Evolutionary conservation across 1,139 yeast genomes (phyloP).

Genomic region (Yamadazyma blattariae): DNA sequence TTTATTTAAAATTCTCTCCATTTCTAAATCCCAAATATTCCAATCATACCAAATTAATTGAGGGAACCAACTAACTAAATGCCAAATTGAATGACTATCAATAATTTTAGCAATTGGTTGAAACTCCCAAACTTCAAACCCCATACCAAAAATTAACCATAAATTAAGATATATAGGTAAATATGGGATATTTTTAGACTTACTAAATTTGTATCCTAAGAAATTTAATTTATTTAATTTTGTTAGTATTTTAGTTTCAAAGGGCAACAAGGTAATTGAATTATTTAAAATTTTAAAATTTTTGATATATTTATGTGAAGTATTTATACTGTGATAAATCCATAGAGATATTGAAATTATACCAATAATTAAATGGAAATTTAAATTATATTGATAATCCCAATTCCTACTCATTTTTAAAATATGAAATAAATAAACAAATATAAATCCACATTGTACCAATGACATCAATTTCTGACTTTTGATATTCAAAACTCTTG

Average conservation of each 20-base stretch:
- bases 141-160: slow-evolving; percentile 33
- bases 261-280: slow-evolving; percentile 39
- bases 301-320: slow-evolving; percentile 17
- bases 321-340: slow-evolving; percentile 30
- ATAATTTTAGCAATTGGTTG: slow-evolving; percentile 30
- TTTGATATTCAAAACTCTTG: slow-evolving; percentile 15
- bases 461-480: no score
- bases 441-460: slow-evolving; percentile 5
- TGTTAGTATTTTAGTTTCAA: slow-evolving; percentile 34
- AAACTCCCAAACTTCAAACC: slow-evolving; percentile 40
- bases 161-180: slow-evolving; percentile 36
- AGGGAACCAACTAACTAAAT: slow-evolving; percentile 41
- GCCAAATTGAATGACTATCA: slow-evolving; percentile 48
- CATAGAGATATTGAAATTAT: slow-evolving; percentile 30
- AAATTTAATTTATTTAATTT: slow-evolving; percentile 35
- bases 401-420: slow-evolving; percentile 26
- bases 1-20: slow-evolving; percentile 16
- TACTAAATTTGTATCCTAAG: slow-evolving; percentile 21
- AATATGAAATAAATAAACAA: slow-evolving; percentile 33
- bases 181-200: slow-evolving; percentile 30
- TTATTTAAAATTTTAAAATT: slow-evolving; percentile 29
- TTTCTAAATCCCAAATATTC: slow-evolving; percentile 50
- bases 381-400: slow-evolving; percentile 41
- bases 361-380: slow-evolving; percentile 35
- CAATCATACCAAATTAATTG: slow-evolving; percentile 46